Base-by-base conservation (phyloP, 257 asterid genomes). In the Leptodermis oblonga region DNA sequence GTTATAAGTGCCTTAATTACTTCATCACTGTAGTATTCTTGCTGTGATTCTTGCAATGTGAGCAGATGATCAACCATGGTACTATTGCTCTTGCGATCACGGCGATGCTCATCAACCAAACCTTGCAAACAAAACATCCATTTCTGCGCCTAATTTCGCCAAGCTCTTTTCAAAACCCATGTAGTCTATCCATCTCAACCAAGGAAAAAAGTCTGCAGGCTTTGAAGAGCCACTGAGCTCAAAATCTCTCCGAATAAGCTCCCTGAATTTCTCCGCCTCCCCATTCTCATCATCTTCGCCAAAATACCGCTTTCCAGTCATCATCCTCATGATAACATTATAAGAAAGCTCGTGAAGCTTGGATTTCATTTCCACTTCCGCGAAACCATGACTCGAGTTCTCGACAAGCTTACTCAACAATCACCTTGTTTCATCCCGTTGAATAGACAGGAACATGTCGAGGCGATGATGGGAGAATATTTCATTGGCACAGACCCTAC, bases 61-160 rank as follows among this genome's bases (percentile, higher is more conserved):
- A 65, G 69, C 22, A 65, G 46, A 42, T 65, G 69, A 65, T 41
- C 30, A 42, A 65, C 46, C 69, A 65, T 65, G 34, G 55, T 65
- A 41, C 28, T 41, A 8, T 23, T 4, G 15, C 51, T 65, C 51
- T 22, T 65, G 18, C 55, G 10, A 49, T 65, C 22, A 4, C 53
- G 6, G 13, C 69, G 51, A 48, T 65, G 30, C n/a, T 65, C 69
- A 6, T 65, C 69, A 22, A 65, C 28, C 36, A 65, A 28, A 42
- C 69, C 69, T 4, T 49, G 55, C 26, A 49, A 20, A n/a, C 2
- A 49, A 8, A 49, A 6, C 55, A 49, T 49, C 55, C 55, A 23
- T 65, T 13, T 37, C 48, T 4, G 6, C 22, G 17, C 69, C 52
- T 20, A 43, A 6, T 20, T 28, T 65, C 31, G 15, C 39, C 17